phyloP scores from a whole-genome alignment of 805 yeast species.

The Ogataea trehaloabstinens region DNA sequence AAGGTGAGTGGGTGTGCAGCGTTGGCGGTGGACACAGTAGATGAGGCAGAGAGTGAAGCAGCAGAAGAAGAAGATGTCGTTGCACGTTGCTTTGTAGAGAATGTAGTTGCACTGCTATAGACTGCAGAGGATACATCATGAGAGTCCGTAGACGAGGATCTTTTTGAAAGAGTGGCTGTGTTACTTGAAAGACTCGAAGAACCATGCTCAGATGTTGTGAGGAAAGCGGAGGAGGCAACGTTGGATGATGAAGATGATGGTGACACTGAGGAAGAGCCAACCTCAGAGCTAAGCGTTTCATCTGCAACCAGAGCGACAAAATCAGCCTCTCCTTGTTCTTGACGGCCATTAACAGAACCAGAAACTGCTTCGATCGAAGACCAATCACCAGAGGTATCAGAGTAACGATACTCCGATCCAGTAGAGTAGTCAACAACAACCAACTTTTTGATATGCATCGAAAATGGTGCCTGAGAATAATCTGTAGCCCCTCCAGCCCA shows the following conservation, averaged over 20 bases:
- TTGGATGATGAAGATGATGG: slow-evolving; percentile 7
- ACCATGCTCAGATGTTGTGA: background rate
- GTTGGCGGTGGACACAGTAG: slow-evolving; percentile 17
- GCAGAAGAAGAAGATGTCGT: slow-evolving; percentile 15
- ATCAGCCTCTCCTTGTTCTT: slow-evolving; percentile 41
- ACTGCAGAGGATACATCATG: background rate
- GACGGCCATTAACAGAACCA: slow-evolving; percentile 64
- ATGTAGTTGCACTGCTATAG: background rate
- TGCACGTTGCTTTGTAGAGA: background rate
- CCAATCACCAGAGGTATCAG: slow-evolving; percentile 58
- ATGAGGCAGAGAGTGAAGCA: slow-evolving; percentile 13
- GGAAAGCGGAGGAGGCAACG: slow-evolving; percentile 4
- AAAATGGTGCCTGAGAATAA: slow-evolving; percentile 62
- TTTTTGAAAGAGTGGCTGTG: slow-evolving; percentile 1
- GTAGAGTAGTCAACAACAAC: slow-evolving; percentile 68
- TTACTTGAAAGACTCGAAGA: background rate
- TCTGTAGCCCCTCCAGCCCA: slow-evolving; percentile 83
- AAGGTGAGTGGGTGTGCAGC: slow-evolving; percentile 6
- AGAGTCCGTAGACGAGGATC: slow-evolving; percentile 7
- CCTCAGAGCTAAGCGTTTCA: slow-evolving; percentile 7
- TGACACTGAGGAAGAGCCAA: slow-evolving; percentile 3
- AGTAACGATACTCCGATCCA: slow-evolving; percentile 56
- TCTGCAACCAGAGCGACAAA: slow-evolving; percentile 38
- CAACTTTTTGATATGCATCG: slow-evolving; percentile 60
- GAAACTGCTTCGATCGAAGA: slow-evolving; percentile 53